A percentile compares a stretch with the other conserved stretches of the same genome.
phyloP scores from a whole-genome alignment of 1,284 basidiomycete genomes.

The Hortiboletus rubellus region DNA sequence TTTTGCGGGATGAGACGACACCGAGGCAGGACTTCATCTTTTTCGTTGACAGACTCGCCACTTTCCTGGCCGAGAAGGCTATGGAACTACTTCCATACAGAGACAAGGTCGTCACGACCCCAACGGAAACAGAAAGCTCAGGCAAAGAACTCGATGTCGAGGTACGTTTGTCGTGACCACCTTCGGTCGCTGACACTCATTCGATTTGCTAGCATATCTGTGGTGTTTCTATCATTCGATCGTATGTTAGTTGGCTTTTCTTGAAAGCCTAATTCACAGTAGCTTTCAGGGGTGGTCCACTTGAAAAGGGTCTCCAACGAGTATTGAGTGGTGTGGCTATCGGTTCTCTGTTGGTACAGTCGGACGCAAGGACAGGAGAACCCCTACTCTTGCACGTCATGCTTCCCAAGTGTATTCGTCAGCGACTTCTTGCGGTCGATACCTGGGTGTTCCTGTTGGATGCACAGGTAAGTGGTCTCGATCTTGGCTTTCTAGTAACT shows the following conservation, averaged over 20 bases:
- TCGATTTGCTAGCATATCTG: constrained; percentile 53
- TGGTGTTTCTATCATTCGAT: constrained; percentile 82
- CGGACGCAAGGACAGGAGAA: constrained; percentile 82
- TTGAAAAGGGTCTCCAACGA: constrained; percentile 87
- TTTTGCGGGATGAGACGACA: constrained; percentile 73
- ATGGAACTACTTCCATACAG: constrained; percentile 78
- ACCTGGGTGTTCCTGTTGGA: constrained; percentile 91
- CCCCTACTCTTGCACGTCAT: constrained; percentile 83
- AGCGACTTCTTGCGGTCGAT: constrained; percentile 60
- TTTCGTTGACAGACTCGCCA: constrained; percentile 84
- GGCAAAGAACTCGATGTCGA: constrained; percentile 67
- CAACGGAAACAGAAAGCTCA: constrained; percentile 52
- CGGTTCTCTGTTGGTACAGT: constrained; percentile 90
- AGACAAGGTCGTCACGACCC: constrained; percentile 67
- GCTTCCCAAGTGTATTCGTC: constrained; percentile 74
- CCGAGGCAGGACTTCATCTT: constrained; percentile 86
- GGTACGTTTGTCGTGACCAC: constrained; percentile 33
- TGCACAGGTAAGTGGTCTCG: constrained; percentile 60
- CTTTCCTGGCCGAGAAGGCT: constrained; percentile 83
- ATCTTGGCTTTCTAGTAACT: background rate
- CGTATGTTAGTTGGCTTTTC: constrained; percentile 47
- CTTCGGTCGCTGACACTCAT: constrained; percentile 1
- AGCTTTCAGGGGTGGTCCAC: constrained; percentile 71
- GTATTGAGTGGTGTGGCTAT: constrained; percentile 87
- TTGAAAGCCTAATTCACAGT: constrained; percentile 10